phyloP scores from a whole-genome alignment of 495 filamentous ascomycete species.

The Melanomma pulvis-pyrius region DNA sequence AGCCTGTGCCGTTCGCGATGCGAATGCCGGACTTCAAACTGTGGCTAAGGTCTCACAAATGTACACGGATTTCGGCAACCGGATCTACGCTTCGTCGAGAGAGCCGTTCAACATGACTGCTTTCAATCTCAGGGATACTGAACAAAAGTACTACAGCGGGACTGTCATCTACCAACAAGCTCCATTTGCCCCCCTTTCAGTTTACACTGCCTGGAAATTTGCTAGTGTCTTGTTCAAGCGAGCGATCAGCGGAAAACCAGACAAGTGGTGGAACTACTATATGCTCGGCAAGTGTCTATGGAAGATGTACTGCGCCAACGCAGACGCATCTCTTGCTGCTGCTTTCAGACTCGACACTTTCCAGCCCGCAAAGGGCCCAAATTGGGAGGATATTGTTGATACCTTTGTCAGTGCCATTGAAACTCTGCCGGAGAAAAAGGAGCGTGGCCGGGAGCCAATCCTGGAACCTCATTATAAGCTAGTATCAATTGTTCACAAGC shows the following conservation, averaged over 20 bases:
- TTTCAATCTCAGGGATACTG: conserved; percentile 57
- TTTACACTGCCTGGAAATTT: conserved; percentile 84
- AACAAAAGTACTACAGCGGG: conserved; percentile 71
- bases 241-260: conserved; percentile 72
- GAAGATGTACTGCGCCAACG: conserved; percentile 79
- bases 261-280: conserved; percentile 86
- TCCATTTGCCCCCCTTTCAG: conserved; percentile 71
- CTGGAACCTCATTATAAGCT: conserved; percentile 98
- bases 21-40: conserved; percentile 64
- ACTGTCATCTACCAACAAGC: conserved; percentile 69
- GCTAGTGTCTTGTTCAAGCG: conserved; percentile 77
- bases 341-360: not conserved
- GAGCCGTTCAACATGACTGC: conserved; percentile 86
- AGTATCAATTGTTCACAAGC: conserved; percentile 81
- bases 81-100: conserved; percentile 87
- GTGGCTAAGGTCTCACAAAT: conserved; percentile 74
- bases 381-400: conserved; percentile 63
- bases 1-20: conserved; percentile 67
- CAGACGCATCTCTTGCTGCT: conserved; percentile 37
- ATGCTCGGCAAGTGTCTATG: conserved; percentile 93
- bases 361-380: conserved; percentile 22
- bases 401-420: conserved; percentile 76
- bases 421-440: conserved; percentile 76
- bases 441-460: conserved; percentile 77
- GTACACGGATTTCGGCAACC: conserved; percentile 85